Evolutionary conservation across 129 eudicot genomes (phyloP).

Genomic region (Escallonia herrerae): DNA sequence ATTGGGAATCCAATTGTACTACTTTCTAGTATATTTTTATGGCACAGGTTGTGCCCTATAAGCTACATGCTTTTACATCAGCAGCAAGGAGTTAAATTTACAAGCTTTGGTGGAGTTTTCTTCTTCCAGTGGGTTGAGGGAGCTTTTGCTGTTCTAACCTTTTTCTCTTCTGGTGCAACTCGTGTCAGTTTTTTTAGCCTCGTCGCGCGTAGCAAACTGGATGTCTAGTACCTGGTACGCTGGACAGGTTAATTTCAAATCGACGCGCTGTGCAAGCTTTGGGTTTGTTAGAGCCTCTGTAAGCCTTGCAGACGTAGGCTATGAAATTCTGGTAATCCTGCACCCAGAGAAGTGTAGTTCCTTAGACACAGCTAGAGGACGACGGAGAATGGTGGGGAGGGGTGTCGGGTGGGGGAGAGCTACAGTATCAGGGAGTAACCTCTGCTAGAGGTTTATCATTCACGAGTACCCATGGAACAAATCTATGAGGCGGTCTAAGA

Average conservation of each 20-base stretch:
- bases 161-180: neutral
- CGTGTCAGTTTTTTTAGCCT: slow-evolving; percentile 9
- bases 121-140: neutral
- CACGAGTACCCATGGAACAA: slow-evolving; percentile 93
- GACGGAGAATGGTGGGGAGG: too few species aligned
- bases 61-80: too few species aligned
- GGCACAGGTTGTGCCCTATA: too few species aligned
- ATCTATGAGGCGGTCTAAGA: slow-evolving; percentile 72
- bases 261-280: slow-evolving; percentile 34
- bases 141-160: slow-evolving; percentile 4
- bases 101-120: neutral
- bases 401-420: neutral
- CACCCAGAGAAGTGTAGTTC: neutral
- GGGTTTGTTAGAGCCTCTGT: slow-evolving; percentile 43
- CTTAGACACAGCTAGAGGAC: too few species aligned
- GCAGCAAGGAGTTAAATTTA: too few species aligned
- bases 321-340: slow-evolving; percentile 75
- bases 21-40: too few species aligned
- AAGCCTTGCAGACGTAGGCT: slow-evolving; percentile 62
- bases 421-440: slow-evolving; percentile 21
- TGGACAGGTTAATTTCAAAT: slow-evolving; percentile 18
- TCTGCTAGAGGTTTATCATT: slow-evolving; percentile 58
- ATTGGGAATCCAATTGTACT: too few species aligned
- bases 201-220: slow-evolving; percentile 32
- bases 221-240: slow-evolving; percentile 15